A percentile compares a stretch with the other conserved stretches of the same genome.
phyloP scores from a whole-genome alignment of 2,329 filamentous ascomycete species.

The Fulvia fulva region DNA sequence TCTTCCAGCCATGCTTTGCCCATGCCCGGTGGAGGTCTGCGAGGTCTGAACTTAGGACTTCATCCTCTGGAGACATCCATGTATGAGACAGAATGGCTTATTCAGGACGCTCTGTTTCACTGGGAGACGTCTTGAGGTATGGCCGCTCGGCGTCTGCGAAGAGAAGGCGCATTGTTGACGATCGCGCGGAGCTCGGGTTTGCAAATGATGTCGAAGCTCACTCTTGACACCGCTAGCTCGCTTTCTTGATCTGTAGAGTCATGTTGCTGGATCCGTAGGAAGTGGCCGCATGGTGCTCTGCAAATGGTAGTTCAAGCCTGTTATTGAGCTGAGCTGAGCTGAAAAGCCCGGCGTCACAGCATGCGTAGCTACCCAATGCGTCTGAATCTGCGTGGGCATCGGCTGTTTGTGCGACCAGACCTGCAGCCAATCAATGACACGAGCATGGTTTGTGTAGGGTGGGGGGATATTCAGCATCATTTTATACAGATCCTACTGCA shows the following conservation, averaged over 20 bases:
- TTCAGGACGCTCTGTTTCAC: background rate
- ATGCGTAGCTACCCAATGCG: too few species aligned
- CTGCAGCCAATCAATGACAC: too few species aligned
- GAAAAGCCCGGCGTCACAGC: too few species aligned
- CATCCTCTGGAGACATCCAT: slow-evolving; percentile 7
- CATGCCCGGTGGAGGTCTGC: background rate
- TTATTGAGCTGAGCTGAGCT: too few species aligned
- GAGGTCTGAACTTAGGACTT: slow-evolving; percentile 16
- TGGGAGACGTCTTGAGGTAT: background rate
- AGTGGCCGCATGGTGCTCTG: too few species aligned
- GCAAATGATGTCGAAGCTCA: background rate
- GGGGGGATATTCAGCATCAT: background rate
- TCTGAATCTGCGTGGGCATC: too few species aligned
- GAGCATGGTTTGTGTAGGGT: background rate
- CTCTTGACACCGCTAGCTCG: too few species aligned
- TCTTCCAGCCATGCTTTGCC: background rate
- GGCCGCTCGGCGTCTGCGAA: background rate
- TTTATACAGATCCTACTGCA: background rate
- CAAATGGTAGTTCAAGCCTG: too few species aligned
- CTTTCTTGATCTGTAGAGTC: too few species aligned
- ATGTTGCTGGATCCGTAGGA: too few species aligned
- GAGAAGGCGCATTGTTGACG: background rate
- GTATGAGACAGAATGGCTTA: slow-evolving; percentile 20
- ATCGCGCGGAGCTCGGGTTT: too few species aligned
- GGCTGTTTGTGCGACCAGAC: too few species aligned